Evolutionary conservation across 2,329 filamentous ascomycete genomes (phyloP).

Genomic region (Aspergillus melleus): DNA sequence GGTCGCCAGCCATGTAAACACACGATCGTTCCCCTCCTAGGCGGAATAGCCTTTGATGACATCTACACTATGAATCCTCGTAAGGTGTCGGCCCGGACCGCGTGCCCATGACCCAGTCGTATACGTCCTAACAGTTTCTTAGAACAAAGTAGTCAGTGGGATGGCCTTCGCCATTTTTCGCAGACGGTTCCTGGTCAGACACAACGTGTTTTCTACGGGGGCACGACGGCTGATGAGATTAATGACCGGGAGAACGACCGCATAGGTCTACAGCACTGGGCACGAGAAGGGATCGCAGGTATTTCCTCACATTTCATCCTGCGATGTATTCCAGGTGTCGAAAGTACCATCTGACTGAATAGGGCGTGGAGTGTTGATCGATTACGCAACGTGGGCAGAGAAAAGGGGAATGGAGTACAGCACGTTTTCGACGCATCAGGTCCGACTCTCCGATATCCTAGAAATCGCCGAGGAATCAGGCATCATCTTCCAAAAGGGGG

Average conservation of each 20-base stretch:
- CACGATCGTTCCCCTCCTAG: constrained; percentile 51
- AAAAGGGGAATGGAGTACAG: constrained; percentile 41
- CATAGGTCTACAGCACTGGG: constrained; percentile 53
- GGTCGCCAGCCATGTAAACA: constrained; percentile 53
- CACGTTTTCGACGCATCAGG: constrained; percentile 43
- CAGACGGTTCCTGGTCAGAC: constrained; percentile 38
- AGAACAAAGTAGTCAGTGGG: constrained; percentile 55
- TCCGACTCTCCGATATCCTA: constrained; percentile 37
- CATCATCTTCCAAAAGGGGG: constrained; percentile 50
- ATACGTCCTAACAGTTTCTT: constrained; percentile 1
- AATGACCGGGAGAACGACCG: constrained; percentile 44
- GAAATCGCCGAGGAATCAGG: constrained; percentile 44
- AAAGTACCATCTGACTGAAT: constrained; percentile 3
- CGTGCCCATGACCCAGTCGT: not conserved
- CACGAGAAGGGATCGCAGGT: constrained; percentile 48
- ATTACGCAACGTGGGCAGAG: constrained; percentile 51
- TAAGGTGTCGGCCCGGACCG: constrained; percentile 19
- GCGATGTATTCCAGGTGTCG: not conserved
- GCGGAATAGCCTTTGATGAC: constrained; percentile 52
- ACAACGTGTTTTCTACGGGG: constrained; percentile 51
- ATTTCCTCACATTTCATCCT: not conserved
- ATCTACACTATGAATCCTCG: constrained; percentile 53
- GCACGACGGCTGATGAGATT: constrained; percentile 49
- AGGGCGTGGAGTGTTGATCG: constrained; percentile 54
- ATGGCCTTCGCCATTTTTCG: constrained; percentile 53